Base-by-base conservation (phyloP, 768 basidiomycete species). In the Kwoniella europaea region DNA sequence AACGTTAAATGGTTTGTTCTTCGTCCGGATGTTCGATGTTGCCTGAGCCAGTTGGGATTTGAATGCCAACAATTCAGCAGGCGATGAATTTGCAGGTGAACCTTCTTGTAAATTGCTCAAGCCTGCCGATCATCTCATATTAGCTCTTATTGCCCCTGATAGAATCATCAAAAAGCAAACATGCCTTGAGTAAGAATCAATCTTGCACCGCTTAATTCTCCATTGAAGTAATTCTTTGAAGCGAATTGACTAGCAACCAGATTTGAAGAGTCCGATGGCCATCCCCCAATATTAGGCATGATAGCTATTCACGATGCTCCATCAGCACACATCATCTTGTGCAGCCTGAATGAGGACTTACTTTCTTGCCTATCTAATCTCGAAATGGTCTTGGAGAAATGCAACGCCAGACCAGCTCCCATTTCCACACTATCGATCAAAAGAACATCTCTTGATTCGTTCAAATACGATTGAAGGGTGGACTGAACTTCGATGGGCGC, bases 401-500 rank as follows among this genome's bases (percentile, higher is more conserved):
- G 89, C 79, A 95, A 87, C 5, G 96, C 96, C 46, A 96, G 84
- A 16, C 94, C 92, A 16, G 94, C 92, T 3, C 96, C 96, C 61
- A 99, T 87, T 84, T 98, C 96, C 9, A 92, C 89, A 35, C 90
- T 87, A 63, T 91, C 91, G 3, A 90, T 85, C n/a, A 90, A 87
- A 12, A 90, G 86, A 5, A 88, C 84, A 0, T 90, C 88, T 75
- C 90, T 89, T 74, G 90, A 90, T 29, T 90, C 86, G 58, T 91
- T 88, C 27, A 98, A 88, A 82, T 99, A 98, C 88, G 91, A 92
- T 88, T 96, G 94, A 65, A 99, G 85, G 0, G 93, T 93, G 0
- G 94, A 92, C 72, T 95, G 94, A 59, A 98, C 85, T 82, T 97
- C 95, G 80, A 94, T 88, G 0, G 96, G 96, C 1, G 95, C 93